Percentiles rank a stretch among this genome's conserved stretches.
phyloP scores from a whole-genome alignment of 148 eudicot genomes.

The Dysphania ambrosioides region DNA sequence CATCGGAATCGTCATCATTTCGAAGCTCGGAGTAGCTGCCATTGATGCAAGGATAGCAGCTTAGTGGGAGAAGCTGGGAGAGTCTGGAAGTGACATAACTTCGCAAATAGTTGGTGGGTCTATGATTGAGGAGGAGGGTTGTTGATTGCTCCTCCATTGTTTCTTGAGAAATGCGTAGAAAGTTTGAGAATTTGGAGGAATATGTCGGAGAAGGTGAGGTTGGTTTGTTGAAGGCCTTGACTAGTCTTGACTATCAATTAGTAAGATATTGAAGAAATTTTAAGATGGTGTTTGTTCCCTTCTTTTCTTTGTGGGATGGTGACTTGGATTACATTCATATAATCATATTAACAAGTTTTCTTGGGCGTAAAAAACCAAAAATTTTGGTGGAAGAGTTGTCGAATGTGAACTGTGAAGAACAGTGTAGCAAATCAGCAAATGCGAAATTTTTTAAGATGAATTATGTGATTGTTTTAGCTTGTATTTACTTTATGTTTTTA shows the following conservation, averaged over 20 bases:
- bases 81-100: conserved; percentile 26
- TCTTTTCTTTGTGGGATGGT: neutral
- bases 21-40: conserved; percentile 25
- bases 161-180: neutral
- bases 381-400: no score
- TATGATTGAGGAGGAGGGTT: conserved; percentile 11
- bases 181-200: no score
- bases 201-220: conserved; percentile 16
- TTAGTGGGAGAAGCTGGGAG: conserved; percentile 20
- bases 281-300: neutral
- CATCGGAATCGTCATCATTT: conserved; percentile 27
- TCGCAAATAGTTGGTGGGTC: conserved; percentile 25
- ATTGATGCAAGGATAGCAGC: conserved; percentile 21
- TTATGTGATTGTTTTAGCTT: no score
- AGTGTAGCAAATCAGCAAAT: no score
- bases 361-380: no score
- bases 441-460: no score
- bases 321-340: conserved; percentile 6
- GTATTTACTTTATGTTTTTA: no score
- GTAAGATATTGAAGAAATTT: neutral
- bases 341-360: neutral
- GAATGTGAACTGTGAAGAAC: no score
- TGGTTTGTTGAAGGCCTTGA: conserved; percentile 14
- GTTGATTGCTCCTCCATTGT: conserved; percentile 18
- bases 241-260: no score